Evolutionary conservation across 1,284 basidiomycete genomes (phyloP).

Genomic region (Sanghuangporus weigelae): DNA sequence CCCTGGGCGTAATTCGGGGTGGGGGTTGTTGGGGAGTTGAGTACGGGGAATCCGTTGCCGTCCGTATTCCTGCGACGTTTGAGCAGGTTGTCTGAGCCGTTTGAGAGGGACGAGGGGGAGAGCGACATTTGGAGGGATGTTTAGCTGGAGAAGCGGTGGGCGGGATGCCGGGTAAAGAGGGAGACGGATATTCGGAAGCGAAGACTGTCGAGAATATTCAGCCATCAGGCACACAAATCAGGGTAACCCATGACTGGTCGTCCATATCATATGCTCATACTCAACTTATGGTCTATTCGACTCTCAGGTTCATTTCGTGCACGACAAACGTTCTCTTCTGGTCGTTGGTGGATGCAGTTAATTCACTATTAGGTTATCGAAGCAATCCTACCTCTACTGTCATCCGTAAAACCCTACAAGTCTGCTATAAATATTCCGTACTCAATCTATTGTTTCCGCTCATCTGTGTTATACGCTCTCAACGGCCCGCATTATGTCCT

Average conservation of each 20-base stretch:
- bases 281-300: background rate
- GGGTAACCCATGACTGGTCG: background rate
- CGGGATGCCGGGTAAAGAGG: background rate
- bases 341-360: background rate
- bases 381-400: background rate
- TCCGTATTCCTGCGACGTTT: constrained; percentile 33
- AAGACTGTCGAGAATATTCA: background rate
- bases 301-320: no score
- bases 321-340: background rate
- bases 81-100: constrained; percentile 28
- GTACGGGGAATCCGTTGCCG: background rate
- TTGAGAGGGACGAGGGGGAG: constrained; percentile 30
- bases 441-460: background rate
- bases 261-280: background rate
- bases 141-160: background rate
- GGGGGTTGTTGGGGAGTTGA: constrained; percentile 20
- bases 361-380: no score
- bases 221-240: background rate
- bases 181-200: constrained; percentile 3
- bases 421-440: background rate
- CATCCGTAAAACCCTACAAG: background rate
- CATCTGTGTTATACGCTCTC: background rate
- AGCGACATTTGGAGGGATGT: constrained; percentile 27
- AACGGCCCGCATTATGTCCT: background rate
- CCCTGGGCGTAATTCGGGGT: constrained; percentile 9